A percentile compares a stretch with the other conserved stretches of the same genome.
Evolutionary conservation across 495 filamentous ascomycete species (phyloP).

Genomic region (Daldinia concentrica): DNA sequence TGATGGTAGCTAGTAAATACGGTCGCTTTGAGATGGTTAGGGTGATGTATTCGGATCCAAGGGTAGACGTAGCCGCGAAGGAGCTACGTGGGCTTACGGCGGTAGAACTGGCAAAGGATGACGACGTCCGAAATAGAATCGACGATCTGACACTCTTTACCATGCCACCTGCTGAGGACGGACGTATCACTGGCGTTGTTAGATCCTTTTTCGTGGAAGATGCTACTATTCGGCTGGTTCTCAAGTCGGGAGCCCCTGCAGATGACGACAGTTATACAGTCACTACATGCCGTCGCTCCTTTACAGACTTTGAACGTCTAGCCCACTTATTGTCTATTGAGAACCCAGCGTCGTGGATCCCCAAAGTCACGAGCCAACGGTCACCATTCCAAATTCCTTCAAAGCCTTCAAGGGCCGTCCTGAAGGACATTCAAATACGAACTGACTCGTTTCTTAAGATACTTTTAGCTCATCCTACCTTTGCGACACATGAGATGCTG

Average conservation of each 20-base stretch:
- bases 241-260: conserved; percentile 88
- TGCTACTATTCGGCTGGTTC: conserved; percentile 87
- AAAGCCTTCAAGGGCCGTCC: conserved; percentile 83
- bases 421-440: conserved; percentile 87
- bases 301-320: conserved; percentile 91
- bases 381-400: conserved; percentile 93
- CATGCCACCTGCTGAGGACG: conserved; percentile 73
- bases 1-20: conserved; percentile 99
- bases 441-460: conserved; percentile 88
- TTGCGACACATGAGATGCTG: conserved; percentile 94
- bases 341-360: conserved; percentile 94
- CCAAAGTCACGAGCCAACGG: conserved; percentile 77
- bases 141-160: conserved; percentile 91
- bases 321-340: conserved; percentile 88
- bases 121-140: conserved; percentile 94
- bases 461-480: conserved; percentile 88
- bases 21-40: conserved; percentile 93
- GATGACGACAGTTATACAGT: conserved; percentile 79
- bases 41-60: conserved; percentile 82
- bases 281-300: conserved; percentile 90
- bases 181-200: conserved; percentile 89
- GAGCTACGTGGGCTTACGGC: conserved; percentile 92
- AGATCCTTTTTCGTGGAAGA: conserved; percentile 99
- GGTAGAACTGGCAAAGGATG: conserved; percentile 96
- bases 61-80: conserved; percentile 85